A percentile compares a stretch with the other conserved stretches of the same genome.
These are phyloP conservation scores for Adansonia madagascariensis DNA, from an alignment of 441 rosid genomes.

Conservation along the genomic window DNA sequence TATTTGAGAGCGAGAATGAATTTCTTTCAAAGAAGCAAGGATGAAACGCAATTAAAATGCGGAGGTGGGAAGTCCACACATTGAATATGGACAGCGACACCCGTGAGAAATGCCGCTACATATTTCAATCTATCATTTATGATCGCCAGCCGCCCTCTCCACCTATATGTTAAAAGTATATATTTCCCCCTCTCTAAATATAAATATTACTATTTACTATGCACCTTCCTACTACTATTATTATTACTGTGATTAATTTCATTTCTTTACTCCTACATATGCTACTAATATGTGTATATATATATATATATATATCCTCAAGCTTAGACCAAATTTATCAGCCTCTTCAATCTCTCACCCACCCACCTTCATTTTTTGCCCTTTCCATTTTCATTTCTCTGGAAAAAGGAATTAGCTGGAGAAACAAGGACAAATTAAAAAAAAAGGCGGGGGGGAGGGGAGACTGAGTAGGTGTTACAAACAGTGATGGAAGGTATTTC, in stretches of 20 bases:
- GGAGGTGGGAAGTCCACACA: constrained; percentile 19
- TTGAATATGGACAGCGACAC: constrained; percentile 19
- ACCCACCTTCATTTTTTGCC: background rate
- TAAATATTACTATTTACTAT: background rate
- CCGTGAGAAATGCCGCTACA: constrained; percentile 13
- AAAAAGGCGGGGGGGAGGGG: background rate
- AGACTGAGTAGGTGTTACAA: background rate
- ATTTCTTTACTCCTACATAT: background rate
- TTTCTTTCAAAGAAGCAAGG: background rate
- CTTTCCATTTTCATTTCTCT: constrained; percentile 18
- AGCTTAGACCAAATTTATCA: constrained; percentile 8
- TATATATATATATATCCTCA: background rate
- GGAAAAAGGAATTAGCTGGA: background rate
- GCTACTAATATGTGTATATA: background rate
- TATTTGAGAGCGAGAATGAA: background rate
- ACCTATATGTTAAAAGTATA: background rate
- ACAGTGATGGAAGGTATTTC: constrained; percentile 25
- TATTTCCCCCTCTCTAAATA: background rate
- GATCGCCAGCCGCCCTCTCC: constrained; percentile 3
- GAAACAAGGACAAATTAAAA: constrained; percentile 45
- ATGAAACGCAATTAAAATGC: background rate
- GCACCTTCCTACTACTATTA: background rate
- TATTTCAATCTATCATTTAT: background rate
- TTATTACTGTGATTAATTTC: background rate
- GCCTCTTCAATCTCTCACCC: background rate